A percentile compares a stretch with the other conserved stretches of the same genome.
Conservation (phyloP, 805 yeast genomes). For the Ogataea dorogensis region DNA sequence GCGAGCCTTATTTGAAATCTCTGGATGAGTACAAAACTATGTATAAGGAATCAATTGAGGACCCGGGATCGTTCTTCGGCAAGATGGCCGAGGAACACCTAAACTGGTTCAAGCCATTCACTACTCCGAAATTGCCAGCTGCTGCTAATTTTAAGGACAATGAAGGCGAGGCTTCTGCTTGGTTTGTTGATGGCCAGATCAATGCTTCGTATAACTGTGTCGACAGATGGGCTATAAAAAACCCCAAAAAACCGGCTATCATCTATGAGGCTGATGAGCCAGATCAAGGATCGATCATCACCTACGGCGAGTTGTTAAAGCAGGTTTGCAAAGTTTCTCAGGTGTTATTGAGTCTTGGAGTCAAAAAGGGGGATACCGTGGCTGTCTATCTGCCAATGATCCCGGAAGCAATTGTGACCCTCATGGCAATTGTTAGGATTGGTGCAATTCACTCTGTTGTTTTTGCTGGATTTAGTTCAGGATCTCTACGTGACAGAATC, state of each 20-base stretch:
- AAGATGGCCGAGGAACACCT: conserved; percentile 48
- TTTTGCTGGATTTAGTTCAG: conserved; percentile 80
- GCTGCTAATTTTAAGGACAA: conserved; percentile 43
- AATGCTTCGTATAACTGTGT: conserved; percentile 81
- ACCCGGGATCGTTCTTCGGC: conserved; percentile 57
- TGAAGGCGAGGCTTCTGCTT: conserved; percentile 54
- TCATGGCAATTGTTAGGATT: conserved; percentile 74
- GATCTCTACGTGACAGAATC: conserved; percentile 69
- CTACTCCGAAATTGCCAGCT: conserved; percentile 43
- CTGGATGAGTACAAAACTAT: conserved; percentile 47
- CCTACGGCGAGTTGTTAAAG: conserved; percentile 69
- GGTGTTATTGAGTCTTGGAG: conserved; percentile 62
- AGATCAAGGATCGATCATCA: conserved; percentile 55
- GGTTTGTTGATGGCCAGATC: conserved; percentile 79
- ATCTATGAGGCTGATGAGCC: conserved; percentile 83
- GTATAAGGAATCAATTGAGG: conserved; percentile 55
- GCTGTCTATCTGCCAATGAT: conserved; percentile 88
- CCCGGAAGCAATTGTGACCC: conserved; percentile 71
- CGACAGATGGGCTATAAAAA: conserved; percentile 72
- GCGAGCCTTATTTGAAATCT: conserved; percentile 46
- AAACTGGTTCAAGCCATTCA: conserved; percentile 54
- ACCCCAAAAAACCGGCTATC: conserved; percentile 72
- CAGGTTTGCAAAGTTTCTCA: conserved; percentile 73
- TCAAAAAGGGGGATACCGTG: conserved; percentile 78
- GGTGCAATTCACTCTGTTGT: conserved; percentile 87